Evolutionary conservation across 2,329 filamentous ascomycete species (phyloP), one percentile per base, ranked within the genome.

Genomic region (Penicillium sp.): DNA sequence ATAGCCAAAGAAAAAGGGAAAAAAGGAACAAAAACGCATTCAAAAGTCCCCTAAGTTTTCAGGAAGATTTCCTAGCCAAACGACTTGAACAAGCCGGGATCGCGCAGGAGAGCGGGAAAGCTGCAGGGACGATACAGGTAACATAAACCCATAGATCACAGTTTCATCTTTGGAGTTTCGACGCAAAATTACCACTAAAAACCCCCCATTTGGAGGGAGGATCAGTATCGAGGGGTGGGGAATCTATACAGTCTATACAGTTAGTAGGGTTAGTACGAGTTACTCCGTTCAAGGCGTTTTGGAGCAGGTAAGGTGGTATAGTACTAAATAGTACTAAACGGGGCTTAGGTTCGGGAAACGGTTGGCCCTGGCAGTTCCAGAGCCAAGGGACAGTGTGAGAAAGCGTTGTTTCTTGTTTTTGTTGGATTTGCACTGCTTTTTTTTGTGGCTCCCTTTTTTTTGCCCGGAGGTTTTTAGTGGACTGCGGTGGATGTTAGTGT

Each of bases 121-220:
- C 68, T 69, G 69, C 69, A 71, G 68, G 65, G 63, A 64, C 66
- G 63, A 60, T 59, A 51, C 34, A 36, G 34, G 34, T 36, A 36
- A 36, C 34, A 36, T 36, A 36, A 36, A 36, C 34, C 34, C 34
- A 36, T 36, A 36, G 34, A 36, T 36, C 34, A 46, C 45, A 59
- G 60, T 63, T 63, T 63, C 61, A 62, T 58, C 31, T 58, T 50
- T 57, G 63, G 54, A 53, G 44, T 61, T 54, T 59, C 38, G 48
- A 50, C 47, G 55, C 51, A 58, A 60, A 63, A 56, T 55, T 57
- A 58, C 55, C 49, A 55, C 54, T 49, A 56, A 60, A 43, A 57
- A 31, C 32, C 34, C 10, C 10, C 32, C 32, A 34, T 40, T 27
- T 18, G 18, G 46, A 51, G 34, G 6, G 34, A 36, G 34, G n/a